Evolutionary conservation across 176 grass and related monocot species (phyloP), one percentile per base, ranked within the genome.

Genomic region (Carex kokanica): DNA sequence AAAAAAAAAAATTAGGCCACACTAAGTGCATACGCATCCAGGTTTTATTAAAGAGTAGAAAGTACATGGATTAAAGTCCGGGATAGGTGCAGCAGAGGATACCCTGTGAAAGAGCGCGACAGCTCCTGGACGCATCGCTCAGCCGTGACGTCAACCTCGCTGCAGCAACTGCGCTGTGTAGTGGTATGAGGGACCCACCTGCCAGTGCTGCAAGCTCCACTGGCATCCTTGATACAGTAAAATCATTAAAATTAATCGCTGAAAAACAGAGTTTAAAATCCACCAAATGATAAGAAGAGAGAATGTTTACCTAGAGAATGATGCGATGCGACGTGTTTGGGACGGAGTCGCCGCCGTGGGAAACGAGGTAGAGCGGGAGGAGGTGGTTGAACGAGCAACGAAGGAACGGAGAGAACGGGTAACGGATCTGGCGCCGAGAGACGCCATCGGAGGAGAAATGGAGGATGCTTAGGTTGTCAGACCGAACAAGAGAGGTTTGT

Each of bases 71-170:
- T 93, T 93, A 95, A 93, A 99, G 91, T 73, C 96, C 93, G 80
- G 91, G 93, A 95, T 89, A 95, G 88, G 93, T 99, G 84, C 93
- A 91, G 92, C 93, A 95, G 92, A 99, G 86, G 96, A 90, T 99
- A 99, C 93, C 93, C 96, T 99, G 96, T 88, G 93, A 95, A 78
- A 99, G 91, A 13, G 91, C 86, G 57, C 86, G 83, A 79, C 86
- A 91, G 91, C 86, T 93, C 89, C 87, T 61, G 58, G 93, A 92
- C 9, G 89, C 73, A 21, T 91, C 85, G 89, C 96, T 99, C 80
- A 99, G 86, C 60, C 91, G 82, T 54, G 96, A 93, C 21, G 88
- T 99, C 85, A 99, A 83, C 86, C 96, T 92, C 32, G 96, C 96
- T 36, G 86, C 86, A 52, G 96, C 96, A 59, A 95, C 89, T 60